Evolutionary conservation across 1,139 yeast species (phyloP), one percentile per base, ranked within the genome.

Genomic region (Suhomyces bokatorum): DNA sequence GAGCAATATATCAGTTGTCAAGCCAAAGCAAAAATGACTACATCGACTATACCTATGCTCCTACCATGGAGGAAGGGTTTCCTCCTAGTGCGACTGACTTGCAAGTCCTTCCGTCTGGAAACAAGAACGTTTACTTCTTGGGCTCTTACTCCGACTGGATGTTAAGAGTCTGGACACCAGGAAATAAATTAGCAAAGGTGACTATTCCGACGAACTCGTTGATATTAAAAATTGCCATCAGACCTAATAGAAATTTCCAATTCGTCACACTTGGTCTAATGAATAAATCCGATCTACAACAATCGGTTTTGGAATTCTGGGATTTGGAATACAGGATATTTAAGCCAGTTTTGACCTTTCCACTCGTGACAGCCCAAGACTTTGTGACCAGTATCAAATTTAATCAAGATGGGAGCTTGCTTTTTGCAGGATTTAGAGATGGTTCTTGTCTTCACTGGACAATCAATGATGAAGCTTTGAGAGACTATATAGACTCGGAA

Each of bases 301-400:
- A 26, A 28, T 50, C 81, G 0, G 54, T 63, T 12, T 54, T 82
- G n/a, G 79, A 80, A 45, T 61, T 80, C 17, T 83, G 86, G 86
- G 81, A 83, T 55, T 59, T 83, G 32, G 56, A 60, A 7, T 56
- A 51, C 12, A 70, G 65, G 46, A 42, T 69, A 3, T 74, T 75
- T 45, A 60, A 62, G 10, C 79, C 84, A 2, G 46, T 75, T 1
- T 52, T 62, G 9, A 53, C 66, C 2, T 52, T 64, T 6, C 54
- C 59, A 1, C 43, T 62, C 13, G 34, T 37, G 3, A 22, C 45
- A 5, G 45, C 45, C 6, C 32, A 31, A 8, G 34, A 46, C 2
- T 40, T 46, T 12, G 56, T 61, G 10, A 56, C 61, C 3, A 48
- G 57, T 10, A 55, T 60, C 0, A 35, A 42, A 6, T 70, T 70